Conservation (phyloP, 495 filamentous ascomycete genomes). For the Annulohypoxylon maeteangense region DNA sequence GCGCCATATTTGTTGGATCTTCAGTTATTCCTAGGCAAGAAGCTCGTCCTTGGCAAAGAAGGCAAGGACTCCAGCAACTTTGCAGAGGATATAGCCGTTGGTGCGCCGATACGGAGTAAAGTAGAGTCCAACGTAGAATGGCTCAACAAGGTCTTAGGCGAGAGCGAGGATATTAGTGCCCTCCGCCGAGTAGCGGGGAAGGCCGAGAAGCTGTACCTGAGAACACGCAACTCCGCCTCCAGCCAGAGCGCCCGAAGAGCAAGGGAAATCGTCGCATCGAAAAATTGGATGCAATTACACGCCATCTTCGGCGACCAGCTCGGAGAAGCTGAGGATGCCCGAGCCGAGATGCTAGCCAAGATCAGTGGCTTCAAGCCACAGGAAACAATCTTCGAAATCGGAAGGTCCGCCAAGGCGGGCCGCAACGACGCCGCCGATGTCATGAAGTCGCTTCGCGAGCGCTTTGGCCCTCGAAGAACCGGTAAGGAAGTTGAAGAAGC, state of each 20-base stretch:
- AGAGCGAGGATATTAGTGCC: conserved; percentile 75
- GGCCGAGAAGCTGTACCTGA: conserved; percentile 91
- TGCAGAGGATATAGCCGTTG: conserved; percentile 82
- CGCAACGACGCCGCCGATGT: conserved; percentile 79
- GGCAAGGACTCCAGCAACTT: conserved; percentile 69
- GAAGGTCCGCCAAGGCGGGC: conserved; percentile 70
- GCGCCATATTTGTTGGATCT: conserved; percentile 91
- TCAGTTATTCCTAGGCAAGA: conserved; percentile 91
- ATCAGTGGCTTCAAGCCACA: conserved; percentile 87
- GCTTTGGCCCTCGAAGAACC: conserved; percentile 63
- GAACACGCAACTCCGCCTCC: conserved; percentile 88
- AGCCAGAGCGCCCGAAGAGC: conserved; percentile 86
- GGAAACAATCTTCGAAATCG: conserved; percentile 95
- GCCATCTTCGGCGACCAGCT: conserved; percentile 77
- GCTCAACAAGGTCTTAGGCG: conserved; percentile 77
- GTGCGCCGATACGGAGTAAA: conserved; percentile 72
- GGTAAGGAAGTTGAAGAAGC: conserved; percentile 46
- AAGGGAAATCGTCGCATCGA: conserved; percentile 74
- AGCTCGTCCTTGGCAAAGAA: conserved; percentile 74
- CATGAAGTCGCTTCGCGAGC: conserved; percentile 73
- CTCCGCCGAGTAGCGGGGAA: conserved; percentile 80
- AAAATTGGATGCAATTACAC: conserved; percentile 76
- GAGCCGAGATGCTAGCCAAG: conserved; percentile 84
- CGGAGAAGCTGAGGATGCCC: conserved; percentile 70
- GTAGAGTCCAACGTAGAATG: conserved; percentile 81